Evolutionary conservation across 2,329 filamentous ascomycete genomes (phyloP).

Genomic region (Venturiaceae sp.): DNA sequence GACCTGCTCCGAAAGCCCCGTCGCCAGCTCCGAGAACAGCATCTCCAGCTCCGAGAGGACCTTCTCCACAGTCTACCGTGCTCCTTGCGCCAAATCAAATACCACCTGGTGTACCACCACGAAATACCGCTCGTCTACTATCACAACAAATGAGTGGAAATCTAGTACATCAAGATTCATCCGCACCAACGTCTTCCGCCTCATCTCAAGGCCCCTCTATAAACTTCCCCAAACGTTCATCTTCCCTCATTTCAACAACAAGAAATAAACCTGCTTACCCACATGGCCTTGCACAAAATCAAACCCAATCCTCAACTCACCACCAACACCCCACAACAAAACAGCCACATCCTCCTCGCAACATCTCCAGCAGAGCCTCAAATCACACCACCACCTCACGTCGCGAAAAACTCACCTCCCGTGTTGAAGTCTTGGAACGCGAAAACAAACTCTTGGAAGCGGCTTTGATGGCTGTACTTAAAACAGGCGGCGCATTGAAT

Average conservation of each 20-base stretch:
- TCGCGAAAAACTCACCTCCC: conserved; percentile 15
- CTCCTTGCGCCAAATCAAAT: not conserved
- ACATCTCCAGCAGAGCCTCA: not conserved
- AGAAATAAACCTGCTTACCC: not conserved
- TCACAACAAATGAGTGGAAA: not conserved
- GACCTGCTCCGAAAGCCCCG: not conserved
- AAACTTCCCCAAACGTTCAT: not conserved
- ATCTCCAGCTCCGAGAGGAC: not conserved
- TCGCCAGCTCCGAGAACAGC: not conserved
- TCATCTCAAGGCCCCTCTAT: not conserved
- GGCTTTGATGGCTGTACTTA: conserved; percentile 28
- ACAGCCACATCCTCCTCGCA: not conserved
- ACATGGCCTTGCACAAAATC: not conserved
- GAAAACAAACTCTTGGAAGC: conserved; percentile 29
- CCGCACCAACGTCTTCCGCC: not conserved
- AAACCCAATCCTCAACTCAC: not conserved
- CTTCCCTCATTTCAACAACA: not conserved
- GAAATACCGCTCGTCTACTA: not conserved
- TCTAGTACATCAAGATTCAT: not conserved
- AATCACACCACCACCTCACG: not conserved
- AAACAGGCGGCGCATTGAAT: conserved; percentile 24
- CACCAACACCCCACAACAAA: not conserved
- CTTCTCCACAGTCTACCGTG: not conserved
- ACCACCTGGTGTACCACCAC: not conserved
- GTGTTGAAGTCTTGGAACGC: conserved; percentile 27